phyloP scores from a whole-genome alignment of 2,329 filamentous ascomycete species.

The Ascochyta clinopodiicola region DNA sequence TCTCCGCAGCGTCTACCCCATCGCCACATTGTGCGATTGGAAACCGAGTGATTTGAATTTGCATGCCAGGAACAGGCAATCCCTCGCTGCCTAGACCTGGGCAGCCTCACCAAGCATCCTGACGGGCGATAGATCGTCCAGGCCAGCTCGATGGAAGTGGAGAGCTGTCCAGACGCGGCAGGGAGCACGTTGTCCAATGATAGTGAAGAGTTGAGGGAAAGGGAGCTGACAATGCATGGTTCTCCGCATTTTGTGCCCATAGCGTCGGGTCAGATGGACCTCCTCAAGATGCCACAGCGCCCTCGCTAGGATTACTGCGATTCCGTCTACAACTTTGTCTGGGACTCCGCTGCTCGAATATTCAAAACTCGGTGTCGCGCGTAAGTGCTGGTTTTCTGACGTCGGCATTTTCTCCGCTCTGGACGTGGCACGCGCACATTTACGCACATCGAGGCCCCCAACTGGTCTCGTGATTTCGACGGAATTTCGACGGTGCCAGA shows the following conservation, averaged over 20 bases:
- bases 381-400: background rate
- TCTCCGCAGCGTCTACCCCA: background rate
- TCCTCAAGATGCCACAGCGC: constrained; percentile 8
- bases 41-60: constrained; percentile 5
- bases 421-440: constrained; percentile 13
- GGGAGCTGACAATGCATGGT: constrained; percentile 13
- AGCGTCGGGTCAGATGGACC: constrained; percentile 17
- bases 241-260: constrained; percentile 19
- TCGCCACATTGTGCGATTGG: constrained; percentile 14
- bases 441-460: constrained; percentile 9
- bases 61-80: constrained; percentile 10
- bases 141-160: constrained; percentile 4
- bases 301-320: constrained; percentile 1
- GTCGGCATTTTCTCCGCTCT: constrained; percentile 6
- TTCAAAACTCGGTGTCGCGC: background rate
- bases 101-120: constrained; percentile 5
- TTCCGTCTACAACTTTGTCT: background rate
- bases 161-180: constrained; percentile 7
- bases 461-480: constrained; percentile 31
- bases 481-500: background rate
- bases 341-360: background rate
- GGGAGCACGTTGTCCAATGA: constrained; percentile 10
- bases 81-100: constrained; percentile 6
- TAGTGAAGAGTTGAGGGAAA: background rate
- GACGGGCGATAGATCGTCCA: background rate